Evolutionary conservation across 345 rosid species (phyloP), one percentile per base, ranked within the genome.

Genomic region (Arabis alpina): DNA sequence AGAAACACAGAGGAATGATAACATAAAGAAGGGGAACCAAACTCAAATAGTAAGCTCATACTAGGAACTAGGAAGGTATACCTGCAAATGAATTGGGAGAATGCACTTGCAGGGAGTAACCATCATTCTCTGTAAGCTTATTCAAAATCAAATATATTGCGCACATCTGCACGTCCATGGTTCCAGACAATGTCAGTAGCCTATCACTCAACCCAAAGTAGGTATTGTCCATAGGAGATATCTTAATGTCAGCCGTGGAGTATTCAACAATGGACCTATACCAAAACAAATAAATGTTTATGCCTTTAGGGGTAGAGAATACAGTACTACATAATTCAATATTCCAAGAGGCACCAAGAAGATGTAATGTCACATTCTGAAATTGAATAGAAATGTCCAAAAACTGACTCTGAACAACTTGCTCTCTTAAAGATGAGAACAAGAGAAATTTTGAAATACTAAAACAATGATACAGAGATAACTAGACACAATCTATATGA

Each of bases 141-240:
- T 32, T 37, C 36, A 59, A 41, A 59, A 59, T 13, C 23, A 59
- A 59, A 59, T 4, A 36, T 16, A 59, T 59, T 59, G 64, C 64
- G 10, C 64, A 49, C 49, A 59, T 41, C 64, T 41, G 64, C 49
- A 24, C 64, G 49, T 59, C 64, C 28, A 59, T 39, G 49, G 64
- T 59, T 41, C 64, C 64, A 24, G 64, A 41, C 25, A 59, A 8
- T 41, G 64, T 59, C 30, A 60, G 23, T 60, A 60, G 50, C 64
- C 64, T 60, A 42, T 60, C 64, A 41, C 24, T 42, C 37, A 60
- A 42, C 37, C 50, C 36, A 52, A 0, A 28, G 37, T 23, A 8
- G 50, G 14, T 9, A 55, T 14, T 34, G 14, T 55, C 34, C 64
- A 60, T 6, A 42, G 64, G 64, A 42, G 64, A 60, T 60, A 59